A percentile compares a stretch with the other conserved stretches of the same genome.
phyloP scores from a whole-genome alignment of 2,329 filamentous ascomycete species.

The Rhynchosporium graminicola region DNA sequence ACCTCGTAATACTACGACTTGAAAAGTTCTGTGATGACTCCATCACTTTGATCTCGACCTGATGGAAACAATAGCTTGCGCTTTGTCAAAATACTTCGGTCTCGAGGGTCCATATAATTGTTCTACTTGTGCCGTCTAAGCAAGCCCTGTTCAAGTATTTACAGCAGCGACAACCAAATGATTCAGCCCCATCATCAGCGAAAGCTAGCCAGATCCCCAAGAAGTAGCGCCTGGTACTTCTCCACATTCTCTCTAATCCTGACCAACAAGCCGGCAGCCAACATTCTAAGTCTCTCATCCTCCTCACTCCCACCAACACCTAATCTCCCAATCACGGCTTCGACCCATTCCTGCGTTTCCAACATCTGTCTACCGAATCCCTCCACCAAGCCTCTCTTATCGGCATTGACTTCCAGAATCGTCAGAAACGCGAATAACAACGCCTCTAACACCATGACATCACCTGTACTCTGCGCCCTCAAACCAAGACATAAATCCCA shows the following conservation, averaged over 20 bases:
- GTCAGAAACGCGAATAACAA: slow-evolving; percentile 79
- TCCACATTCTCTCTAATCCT: slow-evolving; percentile 80
- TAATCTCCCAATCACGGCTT: slow-evolving; percentile 66
- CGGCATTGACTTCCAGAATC: slow-evolving; percentile 78
- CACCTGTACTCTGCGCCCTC: slow-evolving; percentile 58
- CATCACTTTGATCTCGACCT: no score
- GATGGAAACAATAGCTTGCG: no score
- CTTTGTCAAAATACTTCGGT: no score
- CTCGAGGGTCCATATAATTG: no score
- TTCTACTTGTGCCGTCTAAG: no score
- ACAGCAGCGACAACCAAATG: neutral
- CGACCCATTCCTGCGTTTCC: slow-evolving; percentile 86
- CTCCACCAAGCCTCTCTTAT: slow-evolving; percentile 71
- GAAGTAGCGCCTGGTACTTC: slow-evolving; percentile 73
- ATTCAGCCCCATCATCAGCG: slow-evolving; percentile 6
- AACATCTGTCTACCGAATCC: slow-evolving; percentile 75
- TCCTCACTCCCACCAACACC: slow-evolving; percentile 52
- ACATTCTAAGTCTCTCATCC: slow-evolving; percentile 76
- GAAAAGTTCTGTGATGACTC: no score
- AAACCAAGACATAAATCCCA: slow-evolving; percentile 80
- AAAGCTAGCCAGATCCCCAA: slow-evolving; percentile 64
- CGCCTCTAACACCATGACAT: slow-evolving; percentile 69
- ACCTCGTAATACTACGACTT: no score
- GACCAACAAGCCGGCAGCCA: slow-evolving; percentile 77
- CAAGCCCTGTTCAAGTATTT: neutral